Evolutionary conservation across 352 stramenopile species (phyloP).

Genomic region (Elongisporangium undulatum): DNA sequence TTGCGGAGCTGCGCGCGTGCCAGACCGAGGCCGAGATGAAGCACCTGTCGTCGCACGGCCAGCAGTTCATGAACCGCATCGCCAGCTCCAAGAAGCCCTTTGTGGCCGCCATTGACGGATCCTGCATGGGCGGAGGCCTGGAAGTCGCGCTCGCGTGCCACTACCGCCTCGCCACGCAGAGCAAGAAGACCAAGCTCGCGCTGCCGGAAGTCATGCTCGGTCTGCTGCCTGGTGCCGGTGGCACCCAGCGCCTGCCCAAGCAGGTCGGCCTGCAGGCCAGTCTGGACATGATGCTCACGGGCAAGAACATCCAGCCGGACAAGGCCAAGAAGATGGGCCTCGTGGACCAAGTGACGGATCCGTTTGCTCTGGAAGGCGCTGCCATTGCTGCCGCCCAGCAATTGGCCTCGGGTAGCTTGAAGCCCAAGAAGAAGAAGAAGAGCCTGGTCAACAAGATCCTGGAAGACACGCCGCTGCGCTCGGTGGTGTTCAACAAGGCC

Average conservation of each 20-base stretch:
- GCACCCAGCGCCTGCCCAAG: conserved; percentile 95
- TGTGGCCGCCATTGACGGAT: conserved; percentile 96
- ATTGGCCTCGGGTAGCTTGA: conserved; percentile 89
- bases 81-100: conserved; percentile 92
- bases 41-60: conserved; percentile 88
- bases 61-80: conserved; percentile 92
- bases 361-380: conserved; percentile 87
- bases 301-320: conserved; percentile 94
- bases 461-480: conserved; percentile 93
- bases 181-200: conserved; percentile 94
- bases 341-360: conserved; percentile 93
- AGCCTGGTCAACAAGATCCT: conserved; percentile 84
- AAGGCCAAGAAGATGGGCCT: conserved; percentile 98
- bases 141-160: conserved; percentile 97
- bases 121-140: conserved; percentile 94
- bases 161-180: conserved; percentile 95
- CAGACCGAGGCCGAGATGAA: conserved; percentile 91
- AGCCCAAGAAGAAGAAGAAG: conserved; percentile 91
- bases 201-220: conserved; percentile 97
- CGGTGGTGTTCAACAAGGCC: conserved; percentile 94
- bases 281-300: conserved; percentile 98
- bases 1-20: conserved; percentile 91
- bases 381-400: conserved; percentile 88
- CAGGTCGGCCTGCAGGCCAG: conserved; percentile 91
- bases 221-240: conserved; percentile 96